Percentiles rank a stretch among this genome's conserved stretches.
These are phyloP conservation scores for Silene vulgaris DNA, from an alignment of 179 eudicot species.

Conservation along the genomic window DNA sequence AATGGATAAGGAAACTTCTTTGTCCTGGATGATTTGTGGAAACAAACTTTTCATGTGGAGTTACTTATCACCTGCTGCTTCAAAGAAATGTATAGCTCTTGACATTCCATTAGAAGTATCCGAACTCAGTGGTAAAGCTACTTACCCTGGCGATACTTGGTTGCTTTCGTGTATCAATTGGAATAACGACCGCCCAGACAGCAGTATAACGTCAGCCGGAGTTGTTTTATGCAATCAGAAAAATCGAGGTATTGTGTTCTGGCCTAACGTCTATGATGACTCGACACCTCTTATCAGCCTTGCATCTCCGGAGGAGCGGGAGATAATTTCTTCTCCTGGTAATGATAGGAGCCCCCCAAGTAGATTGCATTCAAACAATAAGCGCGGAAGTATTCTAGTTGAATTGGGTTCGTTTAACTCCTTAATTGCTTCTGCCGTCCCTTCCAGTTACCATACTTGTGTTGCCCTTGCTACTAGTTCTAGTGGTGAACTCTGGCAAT, in stretches of 20 bases:
- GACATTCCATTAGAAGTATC: slow-evolving; percentile 48
- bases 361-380: slow-evolving; percentile 30
- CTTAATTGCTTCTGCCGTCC: slow-evolving; percentile 62
- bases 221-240: slow-evolving; percentile 61
- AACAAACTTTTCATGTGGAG: slow-evolving; percentile 72
- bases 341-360: slow-evolving; percentile 36
- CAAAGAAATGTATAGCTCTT: slow-evolving; percentile 64
- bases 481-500: slow-evolving; percentile 74
- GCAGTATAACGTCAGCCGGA: slow-evolving; percentile 47
- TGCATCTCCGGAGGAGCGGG: slow-evolving; percentile 44
- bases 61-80: slow-evolving; percentile 65
- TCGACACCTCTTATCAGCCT: slow-evolving; percentile 37
- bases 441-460: slow-evolving; percentile 40
- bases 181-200: slow-evolving; percentile 39
- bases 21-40: slow-evolving; percentile 84
- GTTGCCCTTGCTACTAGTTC: slow-evolving; percentile 80
- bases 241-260: slow-evolving; percentile 56
- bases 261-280: slow-evolving; percentile 65
- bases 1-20: slow-evolving; percentile 71
- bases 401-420: slow-evolving; percentile 50
- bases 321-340: slow-evolving; percentile 29
- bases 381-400: slow-evolving; percentile 35
- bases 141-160: slow-evolving; percentile 50
- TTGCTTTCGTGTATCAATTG: slow-evolving; percentile 55
- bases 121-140: slow-evolving; percentile 33